phyloP scores from a whole-genome alignment of 2,329 filamentous ascomycete genomes.

The Coniochaeta ligniaria region DNA sequence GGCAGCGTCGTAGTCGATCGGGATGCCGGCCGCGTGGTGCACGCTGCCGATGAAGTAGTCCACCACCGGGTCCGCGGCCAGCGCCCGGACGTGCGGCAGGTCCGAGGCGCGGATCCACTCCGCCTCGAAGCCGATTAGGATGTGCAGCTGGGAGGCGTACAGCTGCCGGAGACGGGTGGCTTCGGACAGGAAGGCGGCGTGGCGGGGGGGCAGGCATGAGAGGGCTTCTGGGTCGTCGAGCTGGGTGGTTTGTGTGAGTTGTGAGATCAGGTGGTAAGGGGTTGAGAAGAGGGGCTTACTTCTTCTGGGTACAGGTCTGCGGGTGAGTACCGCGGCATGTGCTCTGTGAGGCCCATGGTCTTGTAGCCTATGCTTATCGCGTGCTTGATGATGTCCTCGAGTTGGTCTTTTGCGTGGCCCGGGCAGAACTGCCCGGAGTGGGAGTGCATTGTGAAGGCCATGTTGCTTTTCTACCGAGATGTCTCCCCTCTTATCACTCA shows the following conservation, averaged over 20 bases:
- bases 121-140: constrained; percentile 85
- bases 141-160: constrained; percentile 64
- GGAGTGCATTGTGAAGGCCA: constrained; percentile 97
- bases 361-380: constrained; percentile 75
- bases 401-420: constrained; percentile 74
- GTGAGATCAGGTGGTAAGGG: not conserved
- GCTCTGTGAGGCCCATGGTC: constrained; percentile 84
- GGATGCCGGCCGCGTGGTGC: constrained; percentile 79
- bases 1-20: constrained; percentile 76
- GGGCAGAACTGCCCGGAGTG: constrained; percentile 97
- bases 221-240: constrained; percentile 43
- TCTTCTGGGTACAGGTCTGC: constrained; percentile 91
- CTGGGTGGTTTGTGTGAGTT: constrained; percentile 20
- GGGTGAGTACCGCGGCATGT: constrained; percentile 74
- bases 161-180: constrained; percentile 63
- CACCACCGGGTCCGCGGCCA: constrained; percentile 55
- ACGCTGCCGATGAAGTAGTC: constrained; percentile 93
- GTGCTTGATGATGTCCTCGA: constrained; percentile 76
- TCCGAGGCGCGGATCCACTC: constrained; percentile 80
- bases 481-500: too few species aligned
- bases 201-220: constrained; percentile 43
- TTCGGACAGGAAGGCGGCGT: constrained; percentile 68
- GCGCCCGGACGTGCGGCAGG: constrained; percentile 45
- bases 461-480: constrained; percentile 25
- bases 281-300: constrained; percentile 30